Evolutionary conservation across 225 moss, liverwort and hornwort species (phyloP), one percentile per base, ranked within the genome.

Genomic region (Rhytidiadelphus loreus): DNA sequence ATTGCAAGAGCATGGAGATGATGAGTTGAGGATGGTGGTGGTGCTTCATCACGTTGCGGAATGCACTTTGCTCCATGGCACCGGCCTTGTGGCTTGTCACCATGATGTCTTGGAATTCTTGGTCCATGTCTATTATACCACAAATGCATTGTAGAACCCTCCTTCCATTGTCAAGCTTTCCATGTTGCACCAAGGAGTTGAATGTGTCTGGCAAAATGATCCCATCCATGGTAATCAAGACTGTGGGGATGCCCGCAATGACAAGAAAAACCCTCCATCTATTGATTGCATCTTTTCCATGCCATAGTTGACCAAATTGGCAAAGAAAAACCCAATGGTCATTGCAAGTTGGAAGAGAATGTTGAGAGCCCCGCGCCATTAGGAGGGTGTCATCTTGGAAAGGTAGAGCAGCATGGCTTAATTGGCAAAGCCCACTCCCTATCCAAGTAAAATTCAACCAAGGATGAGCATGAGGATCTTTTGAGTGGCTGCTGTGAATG

Each of bases 351-450:
- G 93, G 80, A 96, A 95, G 86, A 93, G 83, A 23, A 96, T 94
- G 93, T 91, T 96, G 9, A 94, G 76, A 1, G 86, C 90, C 7
- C 93, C 94, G 0, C 28, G 44, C 72, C 44, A 72, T 72, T 44
- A 9, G 10, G 16, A 72, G 3, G 44, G 72, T 21, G 16, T 92
- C 94, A 95, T 95, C 80, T 94, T 92, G 0, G 93, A 96, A 16
- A 96, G 91, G 70, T 96, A 95, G 12, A 96, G 90, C 30, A 93
- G 95, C 17, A 94, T 94, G 4, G 93, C 93, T 94, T 95, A 94
- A 75, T 92, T 93, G 23, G 93, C 95, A 57, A 96, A 94, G 14
- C 94, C 93, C 23, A 96, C 76, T 13, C 94, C 95, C 59, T 92
- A 80, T 9, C 96, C 96, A 55, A 94, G 89, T 4, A 65, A n/a